Conservation (phyloP, 768 basidiomycete species). For the Zangia roseola region DNA sequence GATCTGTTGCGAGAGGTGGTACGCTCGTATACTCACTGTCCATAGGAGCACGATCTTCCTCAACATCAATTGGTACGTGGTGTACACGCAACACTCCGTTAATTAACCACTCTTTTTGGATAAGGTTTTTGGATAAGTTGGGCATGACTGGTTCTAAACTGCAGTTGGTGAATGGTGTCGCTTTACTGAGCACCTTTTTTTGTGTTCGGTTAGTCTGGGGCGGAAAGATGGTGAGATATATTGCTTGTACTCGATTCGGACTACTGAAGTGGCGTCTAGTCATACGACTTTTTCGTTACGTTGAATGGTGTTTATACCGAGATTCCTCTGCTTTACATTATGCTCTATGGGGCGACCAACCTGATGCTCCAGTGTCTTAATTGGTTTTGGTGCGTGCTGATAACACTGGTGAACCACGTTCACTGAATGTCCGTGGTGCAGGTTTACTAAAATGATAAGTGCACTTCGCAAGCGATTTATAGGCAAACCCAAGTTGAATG, state of each 20-base stretch:
- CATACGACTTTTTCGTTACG: slow-evolving; percentile 62
- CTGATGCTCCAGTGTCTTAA: slow-evolving; percentile 70
- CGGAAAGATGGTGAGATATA: slow-evolving; percentile 38
- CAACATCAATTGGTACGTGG: slow-evolving; percentile 77
- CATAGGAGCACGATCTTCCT: slow-evolving; percentile 80
- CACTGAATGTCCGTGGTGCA: slow-evolving; percentile 1
- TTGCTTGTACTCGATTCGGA: neutral
- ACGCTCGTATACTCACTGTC: slow-evolving; percentile 4
- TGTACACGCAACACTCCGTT: neutral
- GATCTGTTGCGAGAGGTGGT: neutral
- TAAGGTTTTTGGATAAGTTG: slow-evolving; percentile 76
- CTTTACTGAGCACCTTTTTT: slow-evolving; percentile 68
- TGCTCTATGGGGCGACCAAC: slow-evolving; percentile 58
- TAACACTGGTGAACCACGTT: neutral
- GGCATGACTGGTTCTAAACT: slow-evolving; percentile 64
- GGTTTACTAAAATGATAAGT: slow-evolving; percentile 75
- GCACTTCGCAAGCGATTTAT: slow-evolving; percentile 64
- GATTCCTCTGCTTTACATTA: slow-evolving; percentile 49
- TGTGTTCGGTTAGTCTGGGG: slow-evolving; percentile 72
- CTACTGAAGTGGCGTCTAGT: slow-evolving; percentile 41
- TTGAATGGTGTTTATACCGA: slow-evolving; percentile 53
- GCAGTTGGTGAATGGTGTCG: slow-evolving; percentile 71
- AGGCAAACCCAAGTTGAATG: slow-evolving; percentile 19
- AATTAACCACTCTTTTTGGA: neutral
- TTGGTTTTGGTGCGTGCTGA: slow-evolving; percentile 66